Evolutionary conservation across 306 rosid species (phyloP), one percentile per base, ranked within the genome.

Genomic region (Quercus aquifolioides): DNA sequence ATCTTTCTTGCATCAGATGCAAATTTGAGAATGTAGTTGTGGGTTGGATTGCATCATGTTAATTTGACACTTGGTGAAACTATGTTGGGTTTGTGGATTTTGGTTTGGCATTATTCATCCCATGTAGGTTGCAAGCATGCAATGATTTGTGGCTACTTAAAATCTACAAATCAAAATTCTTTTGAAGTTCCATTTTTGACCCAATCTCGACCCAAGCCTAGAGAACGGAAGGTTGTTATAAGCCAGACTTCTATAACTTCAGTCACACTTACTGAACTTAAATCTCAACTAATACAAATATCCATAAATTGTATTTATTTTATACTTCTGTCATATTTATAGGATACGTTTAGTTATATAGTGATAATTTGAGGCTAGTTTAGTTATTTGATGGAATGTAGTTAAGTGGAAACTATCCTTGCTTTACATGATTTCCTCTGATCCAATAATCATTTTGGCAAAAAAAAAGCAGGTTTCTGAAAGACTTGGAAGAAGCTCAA

Each of bases 401-500:
- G 51, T 49, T 25, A 38, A 28, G 15, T 62, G 68, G 68, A 71
- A 12, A 75, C 55, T 60, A 60, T 72, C 72, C 56, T 71, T 73
- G 14, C 56, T 76, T 73, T 19, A 26, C 8, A 52, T 18, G 25
- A 7, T 41, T 64, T 64, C 7, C 38, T 81, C 63, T 65, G 72
- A 51, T 75, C 63, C 55, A 76, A 30, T 73, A 30, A 31, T 75
- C 38, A 69, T 79, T 84, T 69, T 62, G 79, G n/a, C 74, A 0
- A 21, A 76, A 67, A 79, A 38, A 78, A 70, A 71, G 76, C 94
- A 91, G 99, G 85, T 93, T 95, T 88, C 75, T 95, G 77, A 93
- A 78, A 90, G 99, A 93, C 87, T 88, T 93, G 88, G 97, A 95
- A 93, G 98, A 95, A 89, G 97, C 98, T 87, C 96, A 93, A 77